Evolutionary conservation across 495 filamentous ascomycete species (phyloP), one percentile per base, ranked within the genome.

Genomic region (Schizothecium vesticola): DNA sequence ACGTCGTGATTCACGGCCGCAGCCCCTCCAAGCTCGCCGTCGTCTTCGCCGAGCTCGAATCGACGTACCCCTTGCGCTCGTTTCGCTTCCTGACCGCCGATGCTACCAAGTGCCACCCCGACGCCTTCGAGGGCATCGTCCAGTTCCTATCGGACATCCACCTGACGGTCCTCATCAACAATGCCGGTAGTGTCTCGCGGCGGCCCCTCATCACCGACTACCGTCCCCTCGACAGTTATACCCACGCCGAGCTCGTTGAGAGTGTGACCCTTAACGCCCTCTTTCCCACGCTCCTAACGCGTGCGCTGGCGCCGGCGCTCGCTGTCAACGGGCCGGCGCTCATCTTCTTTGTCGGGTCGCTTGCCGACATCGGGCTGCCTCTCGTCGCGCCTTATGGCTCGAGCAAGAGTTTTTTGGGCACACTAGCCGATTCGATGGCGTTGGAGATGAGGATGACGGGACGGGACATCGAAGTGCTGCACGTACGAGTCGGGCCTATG

Each of bases 1-100:
- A 86, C 68, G 81, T 88, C 19, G 74, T 87, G 6, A 67, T 89
- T 9, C 86, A 88, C 72, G 86, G 86, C 19, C 81, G 86, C 28
- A 86, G 84, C 64, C 60, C 61, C 6, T 36, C 69, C 25, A 88
- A 88, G 67, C 36, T 51, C 16, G 36, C 36, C 36, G 36, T 51
- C 36, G 36, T 51, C 36, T 4, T 19, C 1, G 36, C 16, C 36
- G 16, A 19, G 16, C 36, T 51, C 16, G 36, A 51, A 16, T 19
- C 65, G 0, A 33, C 73, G 19, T 82, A 78, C 58, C 84, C 85
- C 5, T 43, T 66, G n/a, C 67, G 68, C 23, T 56, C 63, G 29
- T 76, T 76, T 43, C 74, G 73, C 28, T 59, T 63, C 19, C 71
- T 79, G n/a, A 55, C 76, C 11, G 75, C 74, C 16, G 77, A 79